These are phyloP conservation scores for Blastobotrys terrestris DNA, from an alignment of 805 yeast genomes.

Conservation along the genomic window DNA sequence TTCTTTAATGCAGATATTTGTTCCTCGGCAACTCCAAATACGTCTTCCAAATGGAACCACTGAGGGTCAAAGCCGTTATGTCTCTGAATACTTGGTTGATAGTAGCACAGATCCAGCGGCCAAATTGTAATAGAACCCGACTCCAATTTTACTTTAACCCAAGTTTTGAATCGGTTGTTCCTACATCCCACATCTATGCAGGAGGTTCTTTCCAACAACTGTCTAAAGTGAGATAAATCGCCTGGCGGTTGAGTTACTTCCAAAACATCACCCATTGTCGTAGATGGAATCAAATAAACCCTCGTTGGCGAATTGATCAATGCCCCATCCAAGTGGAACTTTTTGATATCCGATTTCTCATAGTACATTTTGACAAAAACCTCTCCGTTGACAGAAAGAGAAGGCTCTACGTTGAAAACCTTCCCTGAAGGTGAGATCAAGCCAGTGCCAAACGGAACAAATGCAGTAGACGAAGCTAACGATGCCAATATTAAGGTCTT, in stretches of 20 bases:
- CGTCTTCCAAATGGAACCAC: constrained; percentile 19
- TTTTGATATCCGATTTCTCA: constrained; percentile 14
- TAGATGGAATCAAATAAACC: constrained; percentile 9
- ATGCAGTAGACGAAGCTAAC: constrained; percentile 9
- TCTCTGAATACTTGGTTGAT: constrained; percentile 4
- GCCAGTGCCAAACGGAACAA: constrained; percentile 18
- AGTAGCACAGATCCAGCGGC: constrained; percentile 26
- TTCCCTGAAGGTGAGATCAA: constrained; percentile 12
- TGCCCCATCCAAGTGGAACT: constrained; percentile 16
- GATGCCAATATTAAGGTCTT: constrained; percentile 12
- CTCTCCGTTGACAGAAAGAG: constrained; percentile 20
- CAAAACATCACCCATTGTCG: constrained; percentile 5
- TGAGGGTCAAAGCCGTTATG: constrained; percentile 13
- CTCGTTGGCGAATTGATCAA: neutral
- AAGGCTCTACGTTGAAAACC: constrained; percentile 19
- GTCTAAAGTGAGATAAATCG: constrained; percentile 3
- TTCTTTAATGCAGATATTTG: constrained; percentile 9
- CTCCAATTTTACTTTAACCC: constrained; percentile 14
- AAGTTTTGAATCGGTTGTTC: constrained; percentile 1
- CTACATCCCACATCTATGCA: constrained; percentile 3
- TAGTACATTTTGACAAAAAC: constrained; percentile 16
- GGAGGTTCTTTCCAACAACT: constrained; percentile 1
- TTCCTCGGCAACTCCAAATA: constrained; percentile 18
- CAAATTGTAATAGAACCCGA: constrained; percentile 15
- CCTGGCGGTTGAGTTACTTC: constrained; percentile 7